Conservation (phyloP, 164 flowering plant species). For the Malania oleifera region DNA sequence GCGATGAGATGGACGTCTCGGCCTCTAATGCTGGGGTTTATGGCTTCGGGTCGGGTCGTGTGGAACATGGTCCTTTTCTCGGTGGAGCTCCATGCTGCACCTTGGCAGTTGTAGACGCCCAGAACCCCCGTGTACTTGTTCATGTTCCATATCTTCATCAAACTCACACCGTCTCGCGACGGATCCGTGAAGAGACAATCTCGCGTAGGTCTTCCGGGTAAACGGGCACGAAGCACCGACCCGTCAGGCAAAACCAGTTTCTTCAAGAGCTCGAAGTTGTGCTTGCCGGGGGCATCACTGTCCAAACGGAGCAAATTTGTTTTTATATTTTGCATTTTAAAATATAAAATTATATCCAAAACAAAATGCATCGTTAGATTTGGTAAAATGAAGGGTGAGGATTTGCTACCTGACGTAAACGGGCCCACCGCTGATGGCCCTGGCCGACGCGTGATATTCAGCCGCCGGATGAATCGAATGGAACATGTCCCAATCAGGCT, state of each 20-base stretch:
- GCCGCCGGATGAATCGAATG: slow-evolving; percentile 92
- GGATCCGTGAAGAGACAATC: slow-evolving; percentile 90
- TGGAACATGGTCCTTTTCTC: slow-evolving; percentile 75
- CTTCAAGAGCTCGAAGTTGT: slow-evolving; percentile 74
- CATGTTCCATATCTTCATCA: slow-evolving; percentile 98
- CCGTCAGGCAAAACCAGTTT: slow-evolving; percentile 96
- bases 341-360: too few species aligned
- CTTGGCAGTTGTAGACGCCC: slow-evolving; percentile 96
- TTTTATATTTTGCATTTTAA: too few species aligned
- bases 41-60: slow-evolving; percentile 38
- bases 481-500: slow-evolving; percentile 99
- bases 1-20: slow-evolving; percentile 67
- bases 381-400: background rate
- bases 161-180: slow-evolving; percentile 79
- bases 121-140: slow-evolving; percentile 88
- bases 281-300: slow-evolving; percentile 96
- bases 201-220: slow-evolving; percentile 82
- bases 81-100: slow-evolving; percentile 81
- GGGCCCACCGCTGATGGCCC: slow-evolving; percentile 97
- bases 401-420: slow-evolving; percentile 67
- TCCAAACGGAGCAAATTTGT: background rate
- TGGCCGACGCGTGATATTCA: slow-evolving; percentile 89
- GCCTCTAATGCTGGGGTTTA: slow-evolving; percentile 49
- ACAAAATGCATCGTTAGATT: too few species aligned
- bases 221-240: slow-evolving; percentile 69